Base-by-base conservation (phyloP, 208 protist species). In the Acanthamoeba triangularis region DNA sequence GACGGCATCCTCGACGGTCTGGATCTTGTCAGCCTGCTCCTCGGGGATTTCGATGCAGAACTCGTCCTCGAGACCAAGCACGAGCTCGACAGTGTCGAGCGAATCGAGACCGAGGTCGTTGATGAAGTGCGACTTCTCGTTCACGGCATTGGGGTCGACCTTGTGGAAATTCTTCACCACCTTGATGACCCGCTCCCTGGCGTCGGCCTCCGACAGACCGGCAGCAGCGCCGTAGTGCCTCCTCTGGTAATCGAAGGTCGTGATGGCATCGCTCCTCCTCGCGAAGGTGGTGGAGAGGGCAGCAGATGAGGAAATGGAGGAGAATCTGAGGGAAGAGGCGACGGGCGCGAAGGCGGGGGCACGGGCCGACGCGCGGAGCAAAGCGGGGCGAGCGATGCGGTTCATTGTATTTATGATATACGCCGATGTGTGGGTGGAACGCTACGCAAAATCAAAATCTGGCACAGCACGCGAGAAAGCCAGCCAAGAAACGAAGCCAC, bases 101-200 rank as follows among this genome's bases (percentile, higher is more conserved):
- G 98, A 99, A 96, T 99, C 99, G 37, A 99, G 97, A 69, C 98
- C 98, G 47, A 99, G 97, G 96, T 99, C 99, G 95, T 99, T 99
- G 33, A 99, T 97, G 94, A 99, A 99, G 95, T 99, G 98, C 25
- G 98, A 98, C 65, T 98, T 97, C 52, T 98, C 97, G 1, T 97
- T 98, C 41, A 99, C 98, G 94, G 98, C 99, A 37, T 97, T 98
- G 18, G 98, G 98, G 82, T 98, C 98, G 18, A 99, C 98, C 96
- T 99, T 99, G 94, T 99, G 98, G 85, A 99, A 99, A 92, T 99
- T 99, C 96, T 99, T 99, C 44, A 99, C 97, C 8, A 99, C 98
- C 90, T 99, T 98, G 30, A 99, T 92, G 4, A 99, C 98, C 97
- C 99, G 98, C 52, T 99, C 98, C 47, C 98, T 98, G n/a, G 99